Evolutionary conservation across 1,139 yeast species (phyloP).

Genomic region (Yamadazyma membranifaciens): DNA sequence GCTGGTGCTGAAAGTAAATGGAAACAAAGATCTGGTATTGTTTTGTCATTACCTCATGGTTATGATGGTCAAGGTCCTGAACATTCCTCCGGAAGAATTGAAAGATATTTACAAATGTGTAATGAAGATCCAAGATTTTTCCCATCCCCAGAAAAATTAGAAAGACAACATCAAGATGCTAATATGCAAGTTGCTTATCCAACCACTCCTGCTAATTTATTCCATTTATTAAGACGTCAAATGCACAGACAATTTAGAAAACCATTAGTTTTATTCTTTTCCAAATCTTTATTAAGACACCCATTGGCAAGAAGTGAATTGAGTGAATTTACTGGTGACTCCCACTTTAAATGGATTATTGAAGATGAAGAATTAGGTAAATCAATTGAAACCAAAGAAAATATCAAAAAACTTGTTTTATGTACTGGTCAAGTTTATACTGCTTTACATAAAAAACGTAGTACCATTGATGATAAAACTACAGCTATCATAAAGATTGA

Average conservation of each 20-base stretch:
- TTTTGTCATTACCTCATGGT: constrained; percentile 96
- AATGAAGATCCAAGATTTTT: constrained; percentile 93
- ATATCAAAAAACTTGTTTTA: constrained; percentile 82
- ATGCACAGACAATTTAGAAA: constrained; percentile 99
- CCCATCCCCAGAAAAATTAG: constrained; percentile 87
- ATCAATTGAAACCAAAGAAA: constrained; percentile 72
- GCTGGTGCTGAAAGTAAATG: constrained; percentile 98
- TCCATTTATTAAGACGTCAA: constrained; percentile 98
- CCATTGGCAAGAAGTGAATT: constrained; percentile 91
- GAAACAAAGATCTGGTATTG: constrained; percentile 98
- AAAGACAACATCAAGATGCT: constrained; percentile 98
- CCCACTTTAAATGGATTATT: constrained; percentile 93
- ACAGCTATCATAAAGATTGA: constrained; percentile 90
- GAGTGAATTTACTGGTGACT: constrained; percentile 84
- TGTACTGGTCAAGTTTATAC: constrained; percentile 95
- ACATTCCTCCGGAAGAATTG: constrained; percentile 97
- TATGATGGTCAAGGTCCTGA: constrained; percentile 99
- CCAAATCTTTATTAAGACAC: constrained; percentile 93
- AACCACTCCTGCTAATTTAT: constrained; percentile 94
- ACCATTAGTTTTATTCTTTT: constrained; percentile 86
- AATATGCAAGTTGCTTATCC: constrained; percentile 98
- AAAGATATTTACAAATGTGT: constrained; percentile 92
- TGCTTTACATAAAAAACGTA: constrained; percentile 87
- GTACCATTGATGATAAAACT: constrained; percentile 65
- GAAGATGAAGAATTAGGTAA: constrained; percentile 87